A percentile compares a stretch with the other conserved stretches of the same genome.
Evolutionary conservation across 2,329 filamentous ascomycete genomes (phyloP).

Genomic region (Fusarium guadeloupense): DNA sequence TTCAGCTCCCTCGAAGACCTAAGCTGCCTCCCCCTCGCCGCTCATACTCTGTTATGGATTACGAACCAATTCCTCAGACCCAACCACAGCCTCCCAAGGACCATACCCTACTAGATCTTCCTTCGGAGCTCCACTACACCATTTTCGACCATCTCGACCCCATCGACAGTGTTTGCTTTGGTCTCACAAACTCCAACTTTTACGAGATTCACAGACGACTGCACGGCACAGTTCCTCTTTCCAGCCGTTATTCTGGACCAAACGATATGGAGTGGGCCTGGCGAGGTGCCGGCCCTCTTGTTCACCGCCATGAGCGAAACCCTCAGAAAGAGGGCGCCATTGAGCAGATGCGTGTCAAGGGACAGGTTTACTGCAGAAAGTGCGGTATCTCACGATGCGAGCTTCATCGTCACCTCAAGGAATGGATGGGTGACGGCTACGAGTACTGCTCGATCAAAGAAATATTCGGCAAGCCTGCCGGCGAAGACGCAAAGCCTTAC

Average conservation of each 20-base stretch:
- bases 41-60: conserved; percentile 69
- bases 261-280: conserved; percentile 73
- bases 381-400: conserved; percentile 70
- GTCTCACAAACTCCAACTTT: conserved; percentile 65
- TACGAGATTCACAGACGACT: conserved; percentile 67
- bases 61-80: conserved; percentile 58
- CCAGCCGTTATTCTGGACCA: conserved; percentile 65
- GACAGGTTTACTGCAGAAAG: conserved; percentile 70
- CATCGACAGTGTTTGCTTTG: conserved; percentile 71
- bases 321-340: conserved; percentile 45
- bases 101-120: conserved; percentile 62
- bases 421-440: conserved; percentile 64
- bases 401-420: conserved; percentile 68
- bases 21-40: conserved; percentile 60
- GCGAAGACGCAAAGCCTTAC: conserved; percentile 56
- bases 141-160: conserved; percentile 71
- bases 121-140: conserved; percentile 67
- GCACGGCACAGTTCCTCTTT: conserved; percentile 65
- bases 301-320: conserved; percentile 43
- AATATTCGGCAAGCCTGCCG: conserved; percentile 62
- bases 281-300: conserved; percentile 62
- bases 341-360: conserved; percentile 61
- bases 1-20: conserved; percentile 44
- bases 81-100: conserved; percentile 58
- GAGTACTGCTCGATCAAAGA: conserved; percentile 71